A percentile compares a stretch with the other conserved stretches of the same genome.
These are phyloP conservation scores for Chaetomium sp. DNA, from an alignment of 2,329 filamentous ascomycete genomes.

Conservation along the genomic window DNA sequence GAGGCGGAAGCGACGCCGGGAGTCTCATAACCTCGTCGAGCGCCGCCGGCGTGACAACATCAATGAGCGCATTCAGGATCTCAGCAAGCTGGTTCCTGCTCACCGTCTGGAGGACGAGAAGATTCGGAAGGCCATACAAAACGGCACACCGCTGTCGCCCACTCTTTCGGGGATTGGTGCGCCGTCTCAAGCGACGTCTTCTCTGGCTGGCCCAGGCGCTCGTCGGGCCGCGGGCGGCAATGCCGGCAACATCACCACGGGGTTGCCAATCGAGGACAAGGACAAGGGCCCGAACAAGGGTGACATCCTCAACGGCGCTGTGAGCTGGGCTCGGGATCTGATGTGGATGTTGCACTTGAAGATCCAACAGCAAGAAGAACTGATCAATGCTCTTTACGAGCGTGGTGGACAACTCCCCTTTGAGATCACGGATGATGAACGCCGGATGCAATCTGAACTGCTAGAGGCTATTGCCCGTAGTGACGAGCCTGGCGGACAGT, in stretches of 20 bases:
- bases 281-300: slow-evolving; percentile 99
- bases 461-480: slow-evolving; percentile 81
- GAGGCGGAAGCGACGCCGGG: slow-evolving; percentile 82
- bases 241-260: slow-evolving; percentile 81
- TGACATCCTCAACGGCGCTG: slow-evolving; percentile 93
- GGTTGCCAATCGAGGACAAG: slow-evolving; percentile 89
- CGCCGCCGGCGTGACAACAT: slow-evolving; percentile 94
- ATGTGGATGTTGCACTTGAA: slow-evolving; percentile 96
- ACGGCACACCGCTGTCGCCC: slow-evolving; percentile 82
- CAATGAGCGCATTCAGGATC: slow-evolving; percentile 95
- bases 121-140: slow-evolving; percentile 88
- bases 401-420: slow-evolving; percentile 73
- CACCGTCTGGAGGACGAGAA: slow-evolving; percentile 96
- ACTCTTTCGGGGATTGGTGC: slow-evolving; percentile 64
- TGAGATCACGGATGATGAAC: slow-evolving; percentile 82
- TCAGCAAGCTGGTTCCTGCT: slow-evolving; percentile 84
- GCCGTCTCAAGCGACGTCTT: slow-evolving; percentile 74
- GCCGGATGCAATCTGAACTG: slow-evolving; percentile 90
- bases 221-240: slow-evolving; percentile 66
- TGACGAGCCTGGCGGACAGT: slow-evolving; percentile 47
- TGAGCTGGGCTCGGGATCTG: slow-evolving; percentile 93
- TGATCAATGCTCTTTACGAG: slow-evolving; percentile 66
- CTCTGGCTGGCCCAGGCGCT: slow-evolving; percentile 77
- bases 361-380: slow-evolving; percentile 80
- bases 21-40: slow-evolving; percentile 95